phyloP scores from a whole-genome alignment of 768 basidiomycete species.

The Thelephora ganbajun region DNA sequence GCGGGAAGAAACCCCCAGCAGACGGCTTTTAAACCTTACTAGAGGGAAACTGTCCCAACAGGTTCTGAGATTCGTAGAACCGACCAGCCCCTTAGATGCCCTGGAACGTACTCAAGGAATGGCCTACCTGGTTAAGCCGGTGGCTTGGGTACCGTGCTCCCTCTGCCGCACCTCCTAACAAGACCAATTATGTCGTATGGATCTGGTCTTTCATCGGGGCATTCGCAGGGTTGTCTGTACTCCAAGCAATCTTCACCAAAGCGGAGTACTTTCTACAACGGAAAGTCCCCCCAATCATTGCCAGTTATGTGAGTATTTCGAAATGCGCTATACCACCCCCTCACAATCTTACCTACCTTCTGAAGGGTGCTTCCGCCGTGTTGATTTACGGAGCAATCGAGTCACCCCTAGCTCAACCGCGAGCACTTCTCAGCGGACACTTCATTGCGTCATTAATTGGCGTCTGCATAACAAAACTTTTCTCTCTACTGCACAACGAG shows the following conservation, averaged over 20 bases:
- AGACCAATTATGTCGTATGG: slow-evolving; percentile 25
- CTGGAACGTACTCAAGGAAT: background rate
- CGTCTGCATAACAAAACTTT: slow-evolving; percentile 36
- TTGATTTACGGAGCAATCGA: slow-evolving; percentile 41
- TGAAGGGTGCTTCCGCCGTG: slow-evolving; percentile 40
- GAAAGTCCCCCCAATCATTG: slow-evolving; percentile 31
- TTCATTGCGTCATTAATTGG: slow-evolving; percentile 35
- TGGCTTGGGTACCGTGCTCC: slow-evolving; percentile 31
- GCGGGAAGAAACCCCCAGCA: too few relatives aligned
- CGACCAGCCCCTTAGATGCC: too few relatives aligned
- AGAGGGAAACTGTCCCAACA: too few relatives aligned
- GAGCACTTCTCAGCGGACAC: slow-evolving; percentile 35
- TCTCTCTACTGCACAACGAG: slow-evolving; percentile 25
- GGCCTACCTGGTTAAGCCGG: slow-evolving; percentile 23
- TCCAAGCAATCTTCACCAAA: slow-evolving; percentile 36
- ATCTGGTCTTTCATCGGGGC: slow-evolving; percentile 41
- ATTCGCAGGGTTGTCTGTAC: slow-evolving; percentile 32
- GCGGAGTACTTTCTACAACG: slow-evolving; percentile 31
- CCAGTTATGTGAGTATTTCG: slow-evolving; percentile 27
- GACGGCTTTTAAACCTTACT: too few relatives aligned
- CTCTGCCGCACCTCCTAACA: slow-evolving; percentile 15
- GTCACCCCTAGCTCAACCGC: slow-evolving; percentile 37
- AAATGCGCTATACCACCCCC: background rate
- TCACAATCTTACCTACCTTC: background rate
- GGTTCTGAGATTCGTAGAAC: too few relatives aligned